Evolutionary conservation across 2,329 filamentous ascomycete genomes (phyloP).

Genomic region (Fusarium papillatum): DNA sequence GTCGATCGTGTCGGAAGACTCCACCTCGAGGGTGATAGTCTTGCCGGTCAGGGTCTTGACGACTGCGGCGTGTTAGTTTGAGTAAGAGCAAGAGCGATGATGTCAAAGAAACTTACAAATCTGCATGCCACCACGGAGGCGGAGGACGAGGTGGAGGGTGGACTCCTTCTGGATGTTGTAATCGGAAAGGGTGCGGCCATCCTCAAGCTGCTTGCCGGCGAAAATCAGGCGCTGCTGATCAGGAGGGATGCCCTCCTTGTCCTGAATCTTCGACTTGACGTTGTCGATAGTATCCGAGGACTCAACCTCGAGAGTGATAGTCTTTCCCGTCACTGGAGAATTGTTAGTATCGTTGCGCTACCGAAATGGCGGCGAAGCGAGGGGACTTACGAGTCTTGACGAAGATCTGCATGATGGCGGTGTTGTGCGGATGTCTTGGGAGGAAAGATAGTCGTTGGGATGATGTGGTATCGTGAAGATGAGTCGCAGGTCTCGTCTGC

Average conservation of each 20-base stretch:
- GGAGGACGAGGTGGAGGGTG: slow-evolving; percentile 81
- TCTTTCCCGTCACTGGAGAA: slow-evolving; percentile 76
- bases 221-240: slow-evolving; percentile 98
- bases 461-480: slow-evolving; percentile 18
- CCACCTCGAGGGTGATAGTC: slow-evolving; percentile 93
- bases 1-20: slow-evolving; percentile 92
- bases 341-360: slow-evolving; percentile 37
- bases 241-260: slow-evolving; percentile 97
- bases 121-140: slow-evolving; percentile 76
- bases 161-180: slow-evolving; percentile 74
- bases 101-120: slow-evolving; percentile 66
- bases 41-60: slow-evolving; percentile 93
- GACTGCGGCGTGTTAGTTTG: slow-evolving; percentile 53
- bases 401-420: slow-evolving; percentile 91
- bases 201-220: slow-evolving; percentile 96
- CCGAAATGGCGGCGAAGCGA: slow-evolving; percentile 23
- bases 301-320: slow-evolving; percentile 76
- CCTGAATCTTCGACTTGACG: slow-evolving; percentile 98
- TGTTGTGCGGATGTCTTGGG: slow-evolving; percentile 44
- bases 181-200: slow-evolving; percentile 74
- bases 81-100: background rate
- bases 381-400: slow-evolving; percentile 89
- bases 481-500: slow-evolving; percentile 20
- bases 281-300: slow-evolving; percentile 96
- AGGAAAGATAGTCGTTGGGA: slow-evolving; percentile 32